These are phyloP conservation scores for Hydnomerulius pinastri DNA, from an alignment of 768 basidiomycete genomes.

Conservation along the genomic window DNA sequence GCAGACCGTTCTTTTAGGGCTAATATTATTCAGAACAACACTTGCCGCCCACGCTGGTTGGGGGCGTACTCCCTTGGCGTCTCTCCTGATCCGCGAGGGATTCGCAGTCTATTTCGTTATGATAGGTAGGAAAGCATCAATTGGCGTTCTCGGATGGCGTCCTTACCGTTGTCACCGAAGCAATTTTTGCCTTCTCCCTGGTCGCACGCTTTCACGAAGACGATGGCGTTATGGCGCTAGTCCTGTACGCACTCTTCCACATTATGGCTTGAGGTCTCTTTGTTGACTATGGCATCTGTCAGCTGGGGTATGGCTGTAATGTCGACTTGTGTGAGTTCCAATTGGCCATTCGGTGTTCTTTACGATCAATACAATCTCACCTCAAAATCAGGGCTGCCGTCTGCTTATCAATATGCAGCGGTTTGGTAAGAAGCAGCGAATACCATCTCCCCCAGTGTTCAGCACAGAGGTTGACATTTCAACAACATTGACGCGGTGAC, in stretches of 20 bases:
- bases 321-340: background rate
- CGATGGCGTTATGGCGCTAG: background rate
- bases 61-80: background rate
- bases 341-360: background rate
- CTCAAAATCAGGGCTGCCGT: background rate
- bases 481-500: too few species aligned
- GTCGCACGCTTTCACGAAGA: background rate
- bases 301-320: background rate
- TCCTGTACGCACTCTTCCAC: background rate
- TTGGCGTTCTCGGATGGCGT: background rate
- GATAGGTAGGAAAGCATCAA: background rate
- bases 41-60: background rate
- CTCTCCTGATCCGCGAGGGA: background rate
- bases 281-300: background rate
- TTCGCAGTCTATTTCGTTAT: background rate
- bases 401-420: background rate
- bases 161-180: background rate
- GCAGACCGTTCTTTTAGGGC: background rate
- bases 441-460: background rate
- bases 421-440: background rate
- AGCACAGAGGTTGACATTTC: background rate
- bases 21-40: background rate
- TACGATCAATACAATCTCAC: background rate
- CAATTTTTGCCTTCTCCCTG: background rate
- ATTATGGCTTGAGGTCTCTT: background rate